Base-by-base conservation (phyloP, 805 yeast genomes). In the Tetrapisispora namnaoensis region DNA sequence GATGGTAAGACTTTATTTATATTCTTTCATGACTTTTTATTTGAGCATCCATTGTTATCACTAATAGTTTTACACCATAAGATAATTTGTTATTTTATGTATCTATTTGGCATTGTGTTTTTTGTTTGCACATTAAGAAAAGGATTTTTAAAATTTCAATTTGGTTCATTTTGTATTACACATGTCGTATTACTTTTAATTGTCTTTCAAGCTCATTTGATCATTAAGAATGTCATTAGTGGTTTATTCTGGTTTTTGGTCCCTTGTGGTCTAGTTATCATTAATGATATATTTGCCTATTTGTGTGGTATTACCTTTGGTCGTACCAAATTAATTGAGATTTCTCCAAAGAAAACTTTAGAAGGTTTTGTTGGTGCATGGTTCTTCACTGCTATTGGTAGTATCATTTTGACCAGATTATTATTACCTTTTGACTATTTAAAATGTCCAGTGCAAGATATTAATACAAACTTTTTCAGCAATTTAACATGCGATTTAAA, bases 341-440 rank as follows among this genome's bases (percentile, higher is more conserved):
- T 93, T 54, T 87, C 96, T 13, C 99, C 99, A 49, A 93, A 93
- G 69, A 93, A 93, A 70, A 93, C 99, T 3, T 89, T 91, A 36
- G 99, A 93, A 70, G 99, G 99, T 2, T 93, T 93, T 61, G 70
- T 91, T 45, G 99, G 99, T 46, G 99, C 98, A 17, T 93, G 99
- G 99, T 68, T 88, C 44, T 91, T 93, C 62, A 93, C 99, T 10
- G 82, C 86, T 7, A 53, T 85, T 35, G 80, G 86, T 53, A 87
- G 91, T 1, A 68, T 87, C 27, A 47, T 81, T 7, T 73, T 89
- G 47, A 76, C 95, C 1, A 77, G 77, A 56, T 61, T 83, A 46
- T 72, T 89, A 53, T 72, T 84, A 37, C 75, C 78, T 46, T 81
- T 79, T 55, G 77, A 77, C 59, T 93, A 83, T 67, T 70, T 93